Percentiles rank a stretch among this genome's conserved stretches.
These are phyloP conservation scores for Pontederia crassipes DNA, from an alignment of 176 grass and related monocot genomes.

Conservation along the genomic window DNA sequence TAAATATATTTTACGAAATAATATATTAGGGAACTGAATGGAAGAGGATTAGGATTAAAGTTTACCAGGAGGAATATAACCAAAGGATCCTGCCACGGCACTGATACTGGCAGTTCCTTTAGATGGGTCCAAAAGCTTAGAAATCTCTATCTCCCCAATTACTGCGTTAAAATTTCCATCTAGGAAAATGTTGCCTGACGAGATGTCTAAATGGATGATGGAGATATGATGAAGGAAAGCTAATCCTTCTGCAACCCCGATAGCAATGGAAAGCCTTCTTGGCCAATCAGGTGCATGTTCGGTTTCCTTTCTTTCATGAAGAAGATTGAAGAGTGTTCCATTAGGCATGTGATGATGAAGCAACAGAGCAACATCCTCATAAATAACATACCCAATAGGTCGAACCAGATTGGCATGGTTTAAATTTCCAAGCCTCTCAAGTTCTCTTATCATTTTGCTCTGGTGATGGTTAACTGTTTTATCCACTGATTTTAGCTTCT, in stretches of 20 bases:
- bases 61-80: constrained; percentile 95
- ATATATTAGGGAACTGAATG: neutral
- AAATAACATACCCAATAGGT: constrained; percentile 79
- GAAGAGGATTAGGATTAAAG: constrained; percentile 5
- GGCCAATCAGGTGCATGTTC: constrained; percentile 62
- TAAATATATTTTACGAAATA: neutral
- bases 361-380: constrained; percentile 61
- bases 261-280: constrained; percentile 53
- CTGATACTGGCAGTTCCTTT: constrained; percentile 95
- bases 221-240: constrained; percentile 76
- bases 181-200: constrained; percentile 65
- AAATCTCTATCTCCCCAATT: constrained; percentile 82
- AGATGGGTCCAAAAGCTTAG: constrained; percentile 79
- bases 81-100: constrained; percentile 77
- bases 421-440: constrained; percentile 62
- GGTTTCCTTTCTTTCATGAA: constrained; percentile 20
- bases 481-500: constrained; percentile 81
- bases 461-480: constrained; percentile 51
- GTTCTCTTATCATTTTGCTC: constrained; percentile 79
- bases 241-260: constrained; percentile 63
- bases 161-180: constrained; percentile 56
- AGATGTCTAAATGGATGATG: constrained; percentile 87
- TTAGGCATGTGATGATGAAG: constrained; percentile 75
- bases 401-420: constrained; percentile 67
- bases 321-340: constrained; percentile 59